These are phyloP conservation scores for Lupinus albus DNA, from an alignment of 306 rosid species.

Conservation along the genomic window DNA sequence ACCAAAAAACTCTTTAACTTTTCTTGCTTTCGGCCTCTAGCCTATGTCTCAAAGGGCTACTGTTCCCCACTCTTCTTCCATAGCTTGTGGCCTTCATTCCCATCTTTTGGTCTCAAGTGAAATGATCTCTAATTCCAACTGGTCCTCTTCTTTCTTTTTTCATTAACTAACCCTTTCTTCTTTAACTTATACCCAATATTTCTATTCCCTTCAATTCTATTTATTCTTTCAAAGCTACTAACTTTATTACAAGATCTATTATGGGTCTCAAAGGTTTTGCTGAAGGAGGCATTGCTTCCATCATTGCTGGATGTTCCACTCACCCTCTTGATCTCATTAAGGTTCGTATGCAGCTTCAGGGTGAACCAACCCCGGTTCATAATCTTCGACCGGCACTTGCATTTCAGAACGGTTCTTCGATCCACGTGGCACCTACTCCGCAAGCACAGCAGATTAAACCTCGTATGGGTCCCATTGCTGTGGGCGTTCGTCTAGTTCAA, in stretches of 20 bases:
- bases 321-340: conserved; percentile 73
- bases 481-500: conserved; percentile 59
- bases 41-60: conserved; percentile 78
- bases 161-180: background rate
- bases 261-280: conserved; percentile 75
- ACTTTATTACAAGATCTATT: background rate
- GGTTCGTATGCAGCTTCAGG: conserved; percentile 91
- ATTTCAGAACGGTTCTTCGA: conserved; percentile 38
- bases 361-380: conserved; percentile 52
- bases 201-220: background rate
- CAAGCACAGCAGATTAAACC: background rate
- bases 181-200: too few species aligned
- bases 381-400: conserved; percentile 61
- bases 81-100: conserved; percentile 75
- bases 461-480: conserved; percentile 56
- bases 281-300: conserved; percentile 82
- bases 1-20: background rate
- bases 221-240: background rate
- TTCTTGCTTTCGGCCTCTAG: background rate
- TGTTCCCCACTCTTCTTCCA: conserved; percentile 72
- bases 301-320: conserved; percentile 72
- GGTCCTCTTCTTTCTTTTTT: conserved; percentile 33
- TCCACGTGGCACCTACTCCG: conserved; percentile 41
- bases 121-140: conserved; percentile 67
- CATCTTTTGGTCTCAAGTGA: conserved; percentile 91